These are phyloP conservation scores for Plasmopara halstedii DNA, from an alignment of 352 stramenopile genomes.

Conservation along the genomic window DNA sequence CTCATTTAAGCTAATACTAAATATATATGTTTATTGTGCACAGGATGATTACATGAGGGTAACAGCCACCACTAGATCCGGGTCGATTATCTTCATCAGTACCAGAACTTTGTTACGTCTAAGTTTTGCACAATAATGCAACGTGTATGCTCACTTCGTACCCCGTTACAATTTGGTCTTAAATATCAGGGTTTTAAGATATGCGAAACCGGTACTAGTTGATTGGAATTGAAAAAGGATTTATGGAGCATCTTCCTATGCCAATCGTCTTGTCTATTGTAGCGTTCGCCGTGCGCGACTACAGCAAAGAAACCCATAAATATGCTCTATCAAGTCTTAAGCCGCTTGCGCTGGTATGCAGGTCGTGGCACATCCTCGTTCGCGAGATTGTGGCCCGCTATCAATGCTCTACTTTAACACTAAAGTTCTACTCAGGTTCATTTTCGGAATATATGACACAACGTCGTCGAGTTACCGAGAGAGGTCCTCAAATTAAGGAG, in stretches of 20 bases:
- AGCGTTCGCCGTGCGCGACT: conserved; percentile 20
- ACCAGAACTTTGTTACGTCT: no score
- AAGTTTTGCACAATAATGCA: no score
- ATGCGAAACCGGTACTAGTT: no score
- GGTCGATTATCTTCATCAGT: no score
- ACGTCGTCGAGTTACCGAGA: conserved; percentile 6
- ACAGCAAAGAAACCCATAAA: conserved; percentile 5
- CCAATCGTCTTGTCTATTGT: conserved; percentile 22
- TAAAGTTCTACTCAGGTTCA: conserved; percentile 11
- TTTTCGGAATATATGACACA: conserved; percentile 13
- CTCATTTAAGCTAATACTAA: no score
- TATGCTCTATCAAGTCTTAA: conserved; percentile 4
- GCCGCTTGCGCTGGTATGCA: conserved; percentile 20
- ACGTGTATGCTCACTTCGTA: no score
- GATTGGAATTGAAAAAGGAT: no score
- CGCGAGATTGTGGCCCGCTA: conserved; percentile 13
- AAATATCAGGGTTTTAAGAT: no score
- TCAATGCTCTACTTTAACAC: conserved; percentile 8
- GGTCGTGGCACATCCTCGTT: conserved; percentile 14
- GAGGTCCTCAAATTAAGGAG: conserved; percentile 17
- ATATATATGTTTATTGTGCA: no score
- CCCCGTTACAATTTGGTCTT: no score
- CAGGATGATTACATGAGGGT: no score
- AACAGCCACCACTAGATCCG: no score
- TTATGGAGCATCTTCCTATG: conserved; percentile 17